Percentiles rank a stretch among this genome's conserved stretches.
phyloP scores from a whole-genome alignment of 768 basidiomycete species.

The Phylloporus rhodoxanthus region DNA sequence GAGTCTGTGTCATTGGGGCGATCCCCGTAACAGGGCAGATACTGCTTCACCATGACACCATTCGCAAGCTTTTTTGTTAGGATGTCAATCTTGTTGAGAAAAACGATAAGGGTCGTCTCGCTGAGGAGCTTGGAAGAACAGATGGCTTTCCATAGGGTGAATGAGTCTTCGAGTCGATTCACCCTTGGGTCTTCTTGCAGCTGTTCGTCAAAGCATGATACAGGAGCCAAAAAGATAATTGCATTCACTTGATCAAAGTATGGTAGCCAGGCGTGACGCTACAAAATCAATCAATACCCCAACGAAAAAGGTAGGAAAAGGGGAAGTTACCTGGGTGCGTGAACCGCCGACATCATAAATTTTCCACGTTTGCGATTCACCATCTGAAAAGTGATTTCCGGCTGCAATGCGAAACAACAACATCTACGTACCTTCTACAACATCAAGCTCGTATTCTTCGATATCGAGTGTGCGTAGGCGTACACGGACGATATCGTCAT shows the following conservation, averaged over 20 bases:
- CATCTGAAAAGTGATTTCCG: constrained; percentile 17
- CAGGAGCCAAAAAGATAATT: constrained; percentile 75
- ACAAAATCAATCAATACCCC: constrained; percentile 1
- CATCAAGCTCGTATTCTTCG: constrained; percentile 54
- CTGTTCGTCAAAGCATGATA: constrained; percentile 74
- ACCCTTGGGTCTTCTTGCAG: constrained; percentile 64
- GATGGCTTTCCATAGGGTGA: constrained; percentile 64
- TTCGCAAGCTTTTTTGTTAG: constrained; percentile 57
- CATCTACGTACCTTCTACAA: constrained; percentile 25
- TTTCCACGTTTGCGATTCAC: constrained; percentile 51
- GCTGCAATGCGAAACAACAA: neutral
- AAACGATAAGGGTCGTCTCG: constrained; percentile 54
- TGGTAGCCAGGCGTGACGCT: constrained; percentile 82
- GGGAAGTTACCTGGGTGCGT: constrained; percentile 49
- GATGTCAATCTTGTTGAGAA: constrained; percentile 66
- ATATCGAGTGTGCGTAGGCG: constrained; percentile 66
- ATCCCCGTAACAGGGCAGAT: constrained; percentile 61
- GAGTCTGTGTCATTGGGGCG: constrained; percentile 60
- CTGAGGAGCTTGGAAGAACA: constrained; percentile 58
- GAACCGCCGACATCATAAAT: constrained; percentile 77
- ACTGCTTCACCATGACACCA: constrained; percentile 50
- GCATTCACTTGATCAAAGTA: constrained; percentile 77
- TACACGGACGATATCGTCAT: constrained; percentile 69
- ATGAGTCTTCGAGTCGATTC: constrained; percentile 70
- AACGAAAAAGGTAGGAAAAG: neutral